These are phyloP conservation scores for Plasmodium gonderi DNA, from an alignment of 169 alveolate genomes.

Conservation along the genomic window DNA sequence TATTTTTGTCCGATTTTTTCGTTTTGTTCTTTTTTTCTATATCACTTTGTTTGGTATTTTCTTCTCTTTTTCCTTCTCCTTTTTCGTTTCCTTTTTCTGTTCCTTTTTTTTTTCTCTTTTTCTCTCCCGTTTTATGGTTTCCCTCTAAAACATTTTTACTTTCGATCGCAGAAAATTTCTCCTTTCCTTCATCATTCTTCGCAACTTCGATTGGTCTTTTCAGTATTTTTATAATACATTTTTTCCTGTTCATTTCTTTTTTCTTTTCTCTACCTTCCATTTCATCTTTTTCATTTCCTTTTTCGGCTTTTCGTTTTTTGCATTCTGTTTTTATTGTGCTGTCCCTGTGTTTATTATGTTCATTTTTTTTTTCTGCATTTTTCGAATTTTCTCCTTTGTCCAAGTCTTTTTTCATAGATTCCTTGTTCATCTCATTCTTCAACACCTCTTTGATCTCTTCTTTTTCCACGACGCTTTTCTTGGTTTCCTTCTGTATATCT, in stretches of 20 bases:
- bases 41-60: neutral
- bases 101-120: neutral
- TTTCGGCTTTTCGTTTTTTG: neutral
- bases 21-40: conserved; percentile 2
- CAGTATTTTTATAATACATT: conserved; percentile 19
- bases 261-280: neutral
- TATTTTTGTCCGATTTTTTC: neutral
- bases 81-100: neutral
- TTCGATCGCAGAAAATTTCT: neutral
- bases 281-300: neutral
- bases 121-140: neutral
- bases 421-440: too few species aligned
- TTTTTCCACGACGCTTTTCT: neutral
- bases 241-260: conserved; percentile 13
- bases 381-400: neutral
- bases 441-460: neutral
- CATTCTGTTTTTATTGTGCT: neutral
- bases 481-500: neutral
- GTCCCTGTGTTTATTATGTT: neutral
- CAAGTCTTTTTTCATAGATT: too few species aligned
- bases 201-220: conserved; percentile 40
- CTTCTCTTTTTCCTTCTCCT: neutral
- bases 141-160: neutral
- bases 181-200: neutral
- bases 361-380: neutral